Evolutionary conservation across 176 grass and related monocot genomes (phyloP).

Genomic region (Zea luxurians): DNA sequence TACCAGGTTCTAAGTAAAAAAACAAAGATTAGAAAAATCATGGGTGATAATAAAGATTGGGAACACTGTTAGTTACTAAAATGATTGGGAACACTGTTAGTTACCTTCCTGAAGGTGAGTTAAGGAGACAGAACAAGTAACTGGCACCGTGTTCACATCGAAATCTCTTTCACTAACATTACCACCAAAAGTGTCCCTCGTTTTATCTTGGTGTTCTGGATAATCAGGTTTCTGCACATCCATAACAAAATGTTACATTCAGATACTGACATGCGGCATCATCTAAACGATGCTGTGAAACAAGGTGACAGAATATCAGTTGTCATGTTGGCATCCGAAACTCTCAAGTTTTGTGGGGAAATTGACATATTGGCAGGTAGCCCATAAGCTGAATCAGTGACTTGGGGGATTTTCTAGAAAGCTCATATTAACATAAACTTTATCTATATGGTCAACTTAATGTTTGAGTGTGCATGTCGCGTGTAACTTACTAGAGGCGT

Average conservation of each 20-base stretch:
- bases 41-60: not conserved
- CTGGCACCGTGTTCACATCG: constrained; percentile 30
- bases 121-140: constrained; percentile 28
- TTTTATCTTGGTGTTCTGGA: constrained; percentile 25
- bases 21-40: not conserved
- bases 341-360: not conserved
- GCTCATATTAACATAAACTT: not conserved
- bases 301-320: constrained; percentile 3
- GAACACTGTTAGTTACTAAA: not conserved
- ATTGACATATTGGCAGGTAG: not conserved
- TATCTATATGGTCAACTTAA: not conserved
- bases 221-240: constrained; percentile 44
- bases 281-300: constrained; percentile 29
- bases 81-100: constrained; percentile 2
- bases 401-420: constrained; percentile 5
- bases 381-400: constrained; percentile 10
- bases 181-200: not conserved
- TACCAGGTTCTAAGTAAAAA: constrained; percentile 41
- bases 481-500: not conserved
- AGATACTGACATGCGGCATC: not conserved
- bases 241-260: constrained; percentile 2
- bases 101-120: constrained; percentile 39
- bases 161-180: constrained; percentile 29
- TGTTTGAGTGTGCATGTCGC: not conserved
- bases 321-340: not conserved